phyloP scores from a whole-genome alignment of 148 eudicot species.

The Vaccinium vitisidaea region DNA sequence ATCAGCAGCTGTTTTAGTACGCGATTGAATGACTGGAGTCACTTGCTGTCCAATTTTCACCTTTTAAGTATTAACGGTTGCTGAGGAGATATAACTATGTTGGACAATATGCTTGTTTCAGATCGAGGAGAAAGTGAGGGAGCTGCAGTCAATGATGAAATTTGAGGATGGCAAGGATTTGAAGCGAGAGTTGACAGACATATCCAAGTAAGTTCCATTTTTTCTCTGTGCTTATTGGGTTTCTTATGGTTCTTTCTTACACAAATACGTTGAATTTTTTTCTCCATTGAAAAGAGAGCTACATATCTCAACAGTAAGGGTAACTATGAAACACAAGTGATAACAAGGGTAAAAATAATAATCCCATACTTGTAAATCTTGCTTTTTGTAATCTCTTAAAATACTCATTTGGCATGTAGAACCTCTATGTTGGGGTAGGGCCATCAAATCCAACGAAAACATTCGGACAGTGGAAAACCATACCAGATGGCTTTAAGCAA shows the following conservation, averaged over 20 bases:
- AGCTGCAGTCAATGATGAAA: slow-evolving; percentile 50
- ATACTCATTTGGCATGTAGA: not conserved
- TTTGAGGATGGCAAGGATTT: slow-evolving; percentile 38
- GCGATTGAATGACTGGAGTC: not conserved
- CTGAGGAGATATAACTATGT: not conserved
- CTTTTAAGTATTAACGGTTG: not conserved
- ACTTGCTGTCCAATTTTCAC: not conserved
- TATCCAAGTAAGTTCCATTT: slow-evolving; percentile 36
- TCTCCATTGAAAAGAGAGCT: not conserved
- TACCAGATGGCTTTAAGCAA: not conserved
- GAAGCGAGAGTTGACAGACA: slow-evolving; percentile 36
- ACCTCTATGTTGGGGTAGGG: not conserved
- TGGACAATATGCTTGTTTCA: slow-evolving; percentile 22
- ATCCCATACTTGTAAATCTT: not conserved
- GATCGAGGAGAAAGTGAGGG: slow-evolving; percentile 72
- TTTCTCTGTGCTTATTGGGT: slow-evolving; percentile 5
- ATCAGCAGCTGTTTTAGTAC: not conserved
- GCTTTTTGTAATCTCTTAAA: not conserved
- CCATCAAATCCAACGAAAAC: not conserved
- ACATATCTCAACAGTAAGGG: not conserved
- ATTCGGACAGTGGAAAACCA: not conserved
- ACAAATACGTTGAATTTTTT: not conserved
- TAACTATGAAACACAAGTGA: not conserved
- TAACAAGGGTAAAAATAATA: not conserved
- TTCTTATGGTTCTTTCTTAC: not conserved